Evolutionary conservation across 768 basidiomycete genomes (phyloP), one percentile per base, ranked within the genome.

Genomic region (Russula earlei): DNA sequence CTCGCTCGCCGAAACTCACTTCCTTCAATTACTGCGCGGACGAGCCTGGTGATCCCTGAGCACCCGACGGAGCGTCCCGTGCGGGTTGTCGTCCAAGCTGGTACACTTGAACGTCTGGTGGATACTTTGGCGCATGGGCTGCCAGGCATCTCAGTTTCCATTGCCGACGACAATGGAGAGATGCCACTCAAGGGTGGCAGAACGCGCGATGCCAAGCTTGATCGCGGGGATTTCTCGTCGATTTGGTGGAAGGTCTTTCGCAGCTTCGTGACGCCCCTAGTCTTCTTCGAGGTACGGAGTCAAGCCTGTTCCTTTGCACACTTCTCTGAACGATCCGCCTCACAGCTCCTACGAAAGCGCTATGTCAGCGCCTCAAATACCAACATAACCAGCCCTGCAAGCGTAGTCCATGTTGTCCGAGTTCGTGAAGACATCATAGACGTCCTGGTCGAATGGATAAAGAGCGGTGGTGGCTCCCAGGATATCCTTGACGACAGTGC

Each of bases 191-290:
- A 81, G 20, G 85, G 87, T 60, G 82, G 83, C 2, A 85, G 81
- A 71, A 85, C 85, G 0, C 74, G 87, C 33, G 82, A 87, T 46
- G 71, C 91, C 41, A 72, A 81, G 24, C 77, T 91, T 14, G 89
- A 91, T 70, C 77, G 81, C 43, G 71, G 65, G 1, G 89, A 91
- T 64, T 91, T 87, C 69, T 75, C 82, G 2, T 75, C 74, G 42
- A 78, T 88, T 3, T 92, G 89, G 87, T 92, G 89, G 87, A 83
- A 78, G 58, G 80, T 81, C 19, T 92, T 87, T 66, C 76, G 90
- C 40, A 88, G 85, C 63, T 89, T 91, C 61, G 79, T 91, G 9
- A 83, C 85, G 0, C 89, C 90, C 0, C 67, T 85, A 8, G 85
- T 85, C 1, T 87, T 92, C 63, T 91, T 92, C 66, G 88, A 91